Conservation (phyloP, 1,284 basidiomycete genomes). For the Puccinia sorghi region DNA sequence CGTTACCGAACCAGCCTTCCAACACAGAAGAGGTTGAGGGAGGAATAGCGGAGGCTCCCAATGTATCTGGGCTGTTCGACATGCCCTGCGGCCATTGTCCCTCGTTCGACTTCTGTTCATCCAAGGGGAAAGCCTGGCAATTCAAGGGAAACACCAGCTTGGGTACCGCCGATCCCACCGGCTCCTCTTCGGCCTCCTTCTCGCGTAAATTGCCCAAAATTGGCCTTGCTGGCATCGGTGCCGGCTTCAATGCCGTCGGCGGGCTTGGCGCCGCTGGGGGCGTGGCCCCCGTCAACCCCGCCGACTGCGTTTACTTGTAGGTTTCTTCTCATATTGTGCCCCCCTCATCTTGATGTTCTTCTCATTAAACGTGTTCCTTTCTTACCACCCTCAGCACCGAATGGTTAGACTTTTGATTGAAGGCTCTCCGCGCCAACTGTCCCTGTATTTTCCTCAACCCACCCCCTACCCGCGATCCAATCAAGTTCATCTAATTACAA, state of each 20-base stretch:
- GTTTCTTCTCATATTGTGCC: neutral
- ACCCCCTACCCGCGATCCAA: too few species aligned
- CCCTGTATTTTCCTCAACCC: too few species aligned
- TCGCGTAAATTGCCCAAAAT: slow-evolving; percentile 43
- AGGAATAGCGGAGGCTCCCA: slow-evolving; percentile 28
- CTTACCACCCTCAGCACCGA: slow-evolving; percentile 8
- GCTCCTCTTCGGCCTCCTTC: neutral
- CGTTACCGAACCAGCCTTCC: slow-evolving; percentile 14
- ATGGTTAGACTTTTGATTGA: slow-evolving; percentile 27
- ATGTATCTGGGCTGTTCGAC: slow-evolving; percentile 45
- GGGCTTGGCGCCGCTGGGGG: slow-evolving; percentile 41
- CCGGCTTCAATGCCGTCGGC: slow-evolving; percentile 47
- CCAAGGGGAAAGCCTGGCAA: slow-evolving; percentile 50
- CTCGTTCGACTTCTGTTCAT: slow-evolving; percentile 49
- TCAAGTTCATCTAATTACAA: too few species aligned
- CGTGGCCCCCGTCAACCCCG: slow-evolving; percentile 49
- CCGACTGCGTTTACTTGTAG: slow-evolving; percentile 50
- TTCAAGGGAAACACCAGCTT: slow-evolving; percentile 35
- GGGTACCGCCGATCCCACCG: neutral
- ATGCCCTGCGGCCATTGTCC: slow-evolving; percentile 50
- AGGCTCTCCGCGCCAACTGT: too few species aligned
- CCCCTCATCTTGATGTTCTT: too few species aligned
- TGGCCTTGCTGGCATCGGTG: slow-evolving; percentile 49
- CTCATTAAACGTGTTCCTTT: neutral
- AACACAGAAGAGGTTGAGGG: slow-evolving; percentile 18